Base-by-base conservation (phyloP, 2,329 filamentous ascomycete species). In the Aspergillus pseudoterreus region DNA sequence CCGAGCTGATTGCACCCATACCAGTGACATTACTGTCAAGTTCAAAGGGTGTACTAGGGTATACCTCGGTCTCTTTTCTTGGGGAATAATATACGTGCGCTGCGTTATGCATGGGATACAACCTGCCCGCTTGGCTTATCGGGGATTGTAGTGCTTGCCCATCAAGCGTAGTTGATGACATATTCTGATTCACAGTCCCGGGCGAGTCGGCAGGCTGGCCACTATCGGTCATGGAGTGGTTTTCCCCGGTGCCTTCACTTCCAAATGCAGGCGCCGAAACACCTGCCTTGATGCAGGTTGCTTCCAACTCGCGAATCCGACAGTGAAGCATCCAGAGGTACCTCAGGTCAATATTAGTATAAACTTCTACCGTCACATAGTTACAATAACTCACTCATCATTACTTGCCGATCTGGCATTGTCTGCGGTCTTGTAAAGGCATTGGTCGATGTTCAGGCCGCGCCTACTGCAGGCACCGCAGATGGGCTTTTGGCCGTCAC, bases 381-480 rank as follows among this genome's bases (percentile, higher is more conserved):
- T 63, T 21, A 47, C 57, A 69, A 38, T 22, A 27, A 14, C 51
- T 49, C 38, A 54, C 59, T 66, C 68, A 42, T 74, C 69, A 15
- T 66, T 70, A 43, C 68, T 72, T 5, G 66, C 68, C 4, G 66
- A 68, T 9, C 67, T 65, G 6, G 67, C 65, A 56, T 71, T 66
- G 2, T 65, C 53, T 19, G 62, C 72, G 3, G 39, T 42, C 11
- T 42, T 42, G 57, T 75, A 76, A 8, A 72, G 57, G 46, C 73
- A 75, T n/a, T 61, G 64, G 30, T 69, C 63, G 6, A 70, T 54
- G 3, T 56, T 53, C 22, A 70, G 61, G 2, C 62, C 63, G 11
- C 72, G 67, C 11, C 67, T 65, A 39, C 59, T 60, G 47, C 75
- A 77, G 2, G 70, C 68, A n/a, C 68, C 71, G 58, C 74, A 77